Conservation (phyloP, 208 protist species). For the Leishmania major region DNA sequence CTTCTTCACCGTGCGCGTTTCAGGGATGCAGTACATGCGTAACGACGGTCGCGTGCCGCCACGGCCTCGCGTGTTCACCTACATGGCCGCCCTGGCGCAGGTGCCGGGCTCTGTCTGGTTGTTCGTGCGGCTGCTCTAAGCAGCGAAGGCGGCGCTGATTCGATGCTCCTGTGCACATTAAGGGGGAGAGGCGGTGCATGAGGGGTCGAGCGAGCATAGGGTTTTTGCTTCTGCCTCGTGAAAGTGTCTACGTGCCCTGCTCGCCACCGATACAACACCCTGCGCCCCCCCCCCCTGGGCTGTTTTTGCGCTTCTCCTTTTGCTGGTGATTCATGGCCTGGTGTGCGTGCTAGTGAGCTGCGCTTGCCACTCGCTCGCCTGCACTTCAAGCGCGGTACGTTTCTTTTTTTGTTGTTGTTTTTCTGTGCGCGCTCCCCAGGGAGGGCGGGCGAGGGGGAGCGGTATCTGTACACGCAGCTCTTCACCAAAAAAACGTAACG, state of each 20-base stretch:
- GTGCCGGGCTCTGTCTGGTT: slow-evolving; percentile 61
- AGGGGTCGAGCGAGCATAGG: neutral
- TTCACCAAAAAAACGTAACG: neutral
- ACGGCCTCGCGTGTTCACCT: slow-evolving; percentile 53
- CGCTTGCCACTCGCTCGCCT: neutral
- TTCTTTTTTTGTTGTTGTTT: neutral
- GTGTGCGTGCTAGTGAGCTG: neutral
- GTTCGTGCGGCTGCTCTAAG: slow-evolving; percentile 42
- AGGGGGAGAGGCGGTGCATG: neutral
- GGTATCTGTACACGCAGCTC: neutral
- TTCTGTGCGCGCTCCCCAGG: neutral
- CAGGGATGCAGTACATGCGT: slow-evolving; percentile 37
- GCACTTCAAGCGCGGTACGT: too few relatives aligned
- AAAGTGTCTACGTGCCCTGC: neutral
- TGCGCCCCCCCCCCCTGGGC: neutral
- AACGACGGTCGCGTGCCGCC: slow-evolving; percentile 49
- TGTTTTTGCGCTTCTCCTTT: slow-evolving; percentile 1
- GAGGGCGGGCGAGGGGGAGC: neutral
- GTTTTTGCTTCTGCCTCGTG: slow-evolving; percentile 9
- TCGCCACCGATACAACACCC: neutral
- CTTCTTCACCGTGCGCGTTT: slow-evolving; percentile 47
- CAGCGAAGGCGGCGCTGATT: neutral
- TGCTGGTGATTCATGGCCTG: neutral
- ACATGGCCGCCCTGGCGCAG: slow-evolving; percentile 45
- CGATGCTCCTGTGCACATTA: neutral